Evolutionary conservation across 176 grass and related monocot species (phyloP), one percentile per base, ranked within the genome.

Genomic region (bread wheat (Triticum aestivum)): DNA sequence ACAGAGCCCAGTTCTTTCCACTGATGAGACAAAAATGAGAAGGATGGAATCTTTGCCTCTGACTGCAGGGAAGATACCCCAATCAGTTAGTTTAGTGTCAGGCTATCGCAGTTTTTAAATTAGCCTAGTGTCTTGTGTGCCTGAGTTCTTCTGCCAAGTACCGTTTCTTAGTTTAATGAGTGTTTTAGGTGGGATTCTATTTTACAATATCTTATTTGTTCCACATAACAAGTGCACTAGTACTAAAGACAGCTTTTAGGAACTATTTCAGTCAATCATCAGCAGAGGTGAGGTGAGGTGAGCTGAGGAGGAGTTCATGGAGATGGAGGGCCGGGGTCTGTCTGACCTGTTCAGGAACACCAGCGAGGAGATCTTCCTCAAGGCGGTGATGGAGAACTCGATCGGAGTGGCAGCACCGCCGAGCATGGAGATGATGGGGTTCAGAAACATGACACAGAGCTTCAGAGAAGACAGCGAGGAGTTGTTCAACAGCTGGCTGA

Each of bases 341-440:
- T 87, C 93, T 24, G 93, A 95, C 77, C 69, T 95, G 83, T 86
- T 92, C 73, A 79, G 93, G 86, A 95, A 92, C 79, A 92, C 93
- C 24, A 95, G 87, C 51, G 93, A 95, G 39, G 93, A 92, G 88
- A 95, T 95, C 61, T 88, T 95, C 87, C 83, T 95, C 12, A 92
- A 90, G 58, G 91, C 90, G 9, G 32, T 90, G 45, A 92, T 95
- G 76, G 93, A 95, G 45, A 95, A 87, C 84, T 82, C 90, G 17
- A 89, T 92, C 64, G 90, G 86, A 58, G 83, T 85, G 32, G 52
- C 86, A 5, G 83, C 90, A 1, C 75, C 90, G 3, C 89, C 90
- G 2, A 92, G 88, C 32, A 88, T 95, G 93, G 93, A 95, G 47
- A 90, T 87, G 90, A 64, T 92, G 83, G 88, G 93, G 21, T 92